These are phyloP conservation scores for Botrytis deweyae DNA, from an alignment of 2,329 filamentous ascomycete species.

Conservation along the genomic window DNA sequence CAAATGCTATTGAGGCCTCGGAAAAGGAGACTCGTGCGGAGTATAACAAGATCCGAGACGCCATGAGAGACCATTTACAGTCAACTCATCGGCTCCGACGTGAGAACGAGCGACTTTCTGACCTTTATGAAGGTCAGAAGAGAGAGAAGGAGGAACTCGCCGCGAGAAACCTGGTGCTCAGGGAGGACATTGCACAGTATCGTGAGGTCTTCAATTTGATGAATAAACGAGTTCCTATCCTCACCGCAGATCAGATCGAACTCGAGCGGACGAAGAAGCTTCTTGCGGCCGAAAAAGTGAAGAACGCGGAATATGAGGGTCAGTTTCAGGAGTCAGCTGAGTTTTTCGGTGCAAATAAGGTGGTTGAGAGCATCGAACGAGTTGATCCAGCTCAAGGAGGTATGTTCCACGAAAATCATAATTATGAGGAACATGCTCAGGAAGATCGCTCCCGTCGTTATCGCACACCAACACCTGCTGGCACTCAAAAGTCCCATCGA, in stretches of 20 bases:
- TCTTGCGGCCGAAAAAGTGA: not conserved
- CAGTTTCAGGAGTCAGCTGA: no score
- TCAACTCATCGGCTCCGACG: not conserved
- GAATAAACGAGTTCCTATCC: accelerated
- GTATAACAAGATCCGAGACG: no score
- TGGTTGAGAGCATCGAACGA: not conserved
- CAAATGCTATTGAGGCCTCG: not conserved
- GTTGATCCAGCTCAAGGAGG: not conserved
- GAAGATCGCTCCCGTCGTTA: not conserved
- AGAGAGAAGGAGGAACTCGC: not conserved
- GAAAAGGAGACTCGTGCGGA: not conserved
- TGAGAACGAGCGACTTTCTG: not conserved
- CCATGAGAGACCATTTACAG: no score
- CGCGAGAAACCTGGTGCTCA: not conserved
- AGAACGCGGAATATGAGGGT: not conserved
- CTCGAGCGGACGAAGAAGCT: not conserved
- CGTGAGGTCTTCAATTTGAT: accelerated
- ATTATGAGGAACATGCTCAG: not conserved
- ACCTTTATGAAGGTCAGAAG: not conserved
- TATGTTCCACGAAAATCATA: not conserved
- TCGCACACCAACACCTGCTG: not conserved
- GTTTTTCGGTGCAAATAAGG: not conserved
- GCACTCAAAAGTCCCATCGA: not conserved
- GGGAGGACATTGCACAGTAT: accelerated
- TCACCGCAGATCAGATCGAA: not conserved